phyloP scores from a whole-genome alignment of 2,329 filamentous ascomycete genomes.

The Epichloe elymi region DNA sequence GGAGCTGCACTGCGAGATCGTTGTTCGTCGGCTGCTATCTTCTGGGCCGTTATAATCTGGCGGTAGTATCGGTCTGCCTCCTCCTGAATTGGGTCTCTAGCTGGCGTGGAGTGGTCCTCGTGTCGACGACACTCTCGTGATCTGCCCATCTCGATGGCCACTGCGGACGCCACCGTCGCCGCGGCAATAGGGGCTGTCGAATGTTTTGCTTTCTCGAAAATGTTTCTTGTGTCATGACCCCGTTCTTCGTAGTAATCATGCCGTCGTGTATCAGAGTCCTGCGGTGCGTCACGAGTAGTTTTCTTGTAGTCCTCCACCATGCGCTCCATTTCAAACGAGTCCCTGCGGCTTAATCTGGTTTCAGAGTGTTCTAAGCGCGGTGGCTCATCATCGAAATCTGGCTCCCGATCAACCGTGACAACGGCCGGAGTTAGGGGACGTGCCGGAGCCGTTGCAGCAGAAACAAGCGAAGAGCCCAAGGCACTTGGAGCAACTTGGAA shows the following conservation, averaged over 20 bases:
- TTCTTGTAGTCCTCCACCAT: constrained; percentile 19
- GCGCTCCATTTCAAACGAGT: constrained; percentile 33
- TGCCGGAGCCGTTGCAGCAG: constrained; percentile 6
- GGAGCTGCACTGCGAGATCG: constrained; percentile 39
- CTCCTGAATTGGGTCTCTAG: constrained; percentile 37
- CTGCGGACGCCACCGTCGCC: constrained; percentile 33
- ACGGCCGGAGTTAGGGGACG: constrained; percentile 36
- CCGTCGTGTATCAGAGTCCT: constrained; percentile 10
- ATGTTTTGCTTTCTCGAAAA: constrained; percentile 32
- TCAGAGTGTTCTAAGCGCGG: constrained; percentile 14
- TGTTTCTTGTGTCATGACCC: constrained; percentile 29
- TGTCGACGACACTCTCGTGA: constrained; percentile 20
- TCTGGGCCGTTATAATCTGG: constrained; percentile 38
- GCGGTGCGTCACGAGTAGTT: constrained; percentile 9
- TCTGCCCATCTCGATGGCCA: constrained; percentile 28
- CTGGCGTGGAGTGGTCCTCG: constrained; percentile 15
- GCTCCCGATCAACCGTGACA: constrained; percentile 40
- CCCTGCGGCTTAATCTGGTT: constrained; percentile 33
- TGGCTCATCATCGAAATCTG: constrained; percentile 30
- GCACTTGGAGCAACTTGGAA: constrained; percentile 41
- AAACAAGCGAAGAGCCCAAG: neutral
- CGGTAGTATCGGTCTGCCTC: constrained; percentile 46
- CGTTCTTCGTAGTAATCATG: constrained; percentile 23
- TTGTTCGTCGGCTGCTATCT: constrained; percentile 39
- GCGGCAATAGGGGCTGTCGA: constrained; percentile 35